Evolutionary conservation across 2,329 filamentous ascomycete genomes (phyloP), one percentile per base, ranked within the genome.

Genomic region (Cladosporium sp.): DNA sequence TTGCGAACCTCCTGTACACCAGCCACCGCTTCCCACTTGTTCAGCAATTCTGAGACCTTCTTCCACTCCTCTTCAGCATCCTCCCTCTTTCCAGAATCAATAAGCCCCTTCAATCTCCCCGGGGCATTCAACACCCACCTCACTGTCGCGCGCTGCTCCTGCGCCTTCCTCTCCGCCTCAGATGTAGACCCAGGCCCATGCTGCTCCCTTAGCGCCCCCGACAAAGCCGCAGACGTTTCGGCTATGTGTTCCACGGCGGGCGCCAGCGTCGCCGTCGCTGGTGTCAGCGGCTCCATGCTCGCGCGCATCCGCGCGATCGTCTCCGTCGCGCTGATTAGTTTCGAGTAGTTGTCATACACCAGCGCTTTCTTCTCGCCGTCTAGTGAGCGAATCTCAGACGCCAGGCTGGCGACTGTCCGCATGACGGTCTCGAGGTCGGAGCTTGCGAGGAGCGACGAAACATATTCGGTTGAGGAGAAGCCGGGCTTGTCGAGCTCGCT

Each of bases 321-420:
- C 70, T 95, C 92, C 9, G 95, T 96, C 1, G 93, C 93, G n/a
- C 86, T 82, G 60, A 98, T 96, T 60, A 98, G 74, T 72, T 97
- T 97, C 61, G 87, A 93, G 70, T 97, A 98, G 68, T 98, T 98
- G 69, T 98, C 92, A 69, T 98, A 98, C 4, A 98, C 93, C 56
- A 98, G 74, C 1, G 92, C 91, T 73, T 98, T 98, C 70, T 93
- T 87, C 77, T 98, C 93, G 19, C 92, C 92, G 65, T 97, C 93
- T 14, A 98, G 77, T 2, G 89, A 91, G 35, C 90, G 76, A 44
- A 95, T 92, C 72, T 97, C 92, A 52, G 72, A 73, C 18, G 92
- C 71, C 9, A 92, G 76, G 18, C 81, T 78, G 43, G 85, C 83
- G 66, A 93, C 90, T 1, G 85, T 76, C 49, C 77, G 77, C 63